Conservation (phyloP, 1,284 basidiomycete genomes). For the Tausonia pullulans region DNA sequence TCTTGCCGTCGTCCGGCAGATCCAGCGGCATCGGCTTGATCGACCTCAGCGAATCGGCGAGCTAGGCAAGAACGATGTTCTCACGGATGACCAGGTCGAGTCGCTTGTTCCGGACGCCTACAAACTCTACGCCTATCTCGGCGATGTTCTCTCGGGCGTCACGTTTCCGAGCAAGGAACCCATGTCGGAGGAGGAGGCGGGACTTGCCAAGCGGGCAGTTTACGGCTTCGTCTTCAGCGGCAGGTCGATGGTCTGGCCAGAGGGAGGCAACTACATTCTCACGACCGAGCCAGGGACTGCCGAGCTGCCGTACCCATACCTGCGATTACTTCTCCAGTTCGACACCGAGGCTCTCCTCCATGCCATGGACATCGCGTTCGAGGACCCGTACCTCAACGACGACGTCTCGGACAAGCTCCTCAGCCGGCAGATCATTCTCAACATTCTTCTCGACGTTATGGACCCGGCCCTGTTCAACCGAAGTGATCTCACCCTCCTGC, state of each 20-base stretch:
- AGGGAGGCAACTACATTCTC: constrained; percentile 56
- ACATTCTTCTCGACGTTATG: constrained; percentile 69
- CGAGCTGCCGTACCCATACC: constrained; percentile 58
- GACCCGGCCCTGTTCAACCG: constrained; percentile 38
- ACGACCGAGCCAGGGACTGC: constrained; percentile 39
- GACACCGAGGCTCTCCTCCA: constrained; percentile 93
- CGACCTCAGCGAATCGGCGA: constrained; percentile 29
- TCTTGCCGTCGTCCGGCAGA: constrained; percentile 59
- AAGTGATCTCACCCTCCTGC: constrained; percentile 65
- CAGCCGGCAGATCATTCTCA: constrained; percentile 71
- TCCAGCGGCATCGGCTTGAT: constrained; percentile 42
- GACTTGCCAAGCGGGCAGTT: constrained; percentile 55
- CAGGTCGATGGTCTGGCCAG: constrained; percentile 65
- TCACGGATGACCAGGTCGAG: constrained; percentile 42
- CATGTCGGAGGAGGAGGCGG: constrained; percentile 51
- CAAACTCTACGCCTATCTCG: constrained; percentile 88
- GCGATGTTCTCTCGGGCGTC: constrained; percentile 69
- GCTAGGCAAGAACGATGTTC: constrained; percentile 2
- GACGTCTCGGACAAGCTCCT: constrained; percentile 42
- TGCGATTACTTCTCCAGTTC: constrained; percentile 69
- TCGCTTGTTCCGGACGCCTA: constrained; percentile 63
- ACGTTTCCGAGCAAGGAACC: constrained; percentile 75
- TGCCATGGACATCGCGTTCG: constrained; percentile 85
- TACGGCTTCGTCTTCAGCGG: constrained; percentile 78
- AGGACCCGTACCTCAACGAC: constrained; percentile 82